Percentiles rank a stretch among this genome's conserved stretches.
Conservation (phyloP, 2,329 filamentous ascomycete species). For the Cryphonectria parasitica region DNA sequence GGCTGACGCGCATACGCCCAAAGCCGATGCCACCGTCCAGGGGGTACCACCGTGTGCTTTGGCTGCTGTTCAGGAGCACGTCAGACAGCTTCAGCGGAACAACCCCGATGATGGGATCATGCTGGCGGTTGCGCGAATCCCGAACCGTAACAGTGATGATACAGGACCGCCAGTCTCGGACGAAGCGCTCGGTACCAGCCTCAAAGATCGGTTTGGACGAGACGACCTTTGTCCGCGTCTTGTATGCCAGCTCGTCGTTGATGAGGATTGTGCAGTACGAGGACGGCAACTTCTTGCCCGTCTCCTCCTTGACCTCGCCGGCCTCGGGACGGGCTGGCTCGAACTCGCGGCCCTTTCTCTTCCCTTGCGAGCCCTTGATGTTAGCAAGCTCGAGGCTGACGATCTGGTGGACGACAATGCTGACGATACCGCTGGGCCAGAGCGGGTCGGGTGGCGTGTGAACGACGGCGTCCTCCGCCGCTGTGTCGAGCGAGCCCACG, state of each 20-base stretch:
- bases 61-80: constrained; percentile 83
- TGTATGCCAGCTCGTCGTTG: constrained; percentile 88
- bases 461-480: constrained; percentile 80
- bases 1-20: constrained; percentile 82
- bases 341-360: constrained; percentile 81
- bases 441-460: constrained; percentile 94
- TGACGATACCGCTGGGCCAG: constrained; percentile 90
- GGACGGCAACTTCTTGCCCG: constrained; percentile 78
- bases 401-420: constrained; percentile 88
- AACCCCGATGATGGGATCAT: constrained; percentile 92
- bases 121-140: constrained; percentile 85
- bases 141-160: constrained; percentile 88
- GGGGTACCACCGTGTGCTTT: constrained; percentile 92
- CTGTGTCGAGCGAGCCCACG: constrained; percentile 75
- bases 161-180: constrained; percentile 88
- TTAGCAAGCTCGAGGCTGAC: constrained; percentile 93
- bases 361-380: constrained; percentile 81
- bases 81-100: constrained; percentile 87
- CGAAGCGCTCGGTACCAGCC: constrained; percentile 88
- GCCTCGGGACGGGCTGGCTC: constrained; percentile 82
- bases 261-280: constrained; percentile 91
- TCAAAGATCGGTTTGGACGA: constrained; percentile 97
- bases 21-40: constrained; percentile 93
- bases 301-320: constrained; percentile 85
- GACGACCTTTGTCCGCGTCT: constrained; percentile 91